Evolutionary conservation across 306 rosid genomes (phyloP).

Genomic region (Notholithocarpus densiflorus): DNA sequence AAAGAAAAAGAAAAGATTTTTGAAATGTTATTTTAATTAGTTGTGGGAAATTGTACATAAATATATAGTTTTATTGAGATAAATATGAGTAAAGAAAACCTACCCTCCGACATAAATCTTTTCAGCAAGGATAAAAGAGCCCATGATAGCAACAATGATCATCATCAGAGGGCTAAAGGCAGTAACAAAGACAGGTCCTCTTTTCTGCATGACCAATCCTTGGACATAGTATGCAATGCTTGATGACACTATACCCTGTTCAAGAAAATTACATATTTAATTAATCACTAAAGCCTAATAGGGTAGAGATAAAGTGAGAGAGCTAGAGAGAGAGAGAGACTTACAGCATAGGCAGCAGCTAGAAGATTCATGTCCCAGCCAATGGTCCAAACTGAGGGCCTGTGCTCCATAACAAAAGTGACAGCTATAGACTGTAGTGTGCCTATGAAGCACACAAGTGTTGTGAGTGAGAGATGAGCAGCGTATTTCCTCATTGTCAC

Average conservation of each 20-base stretch:
- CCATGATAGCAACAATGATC: constrained; percentile 87
- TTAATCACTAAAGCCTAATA: not conserved
- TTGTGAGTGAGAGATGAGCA: constrained; percentile 84
- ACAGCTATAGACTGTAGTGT: constrained; percentile 76
- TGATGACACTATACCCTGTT: constrained; percentile 73
- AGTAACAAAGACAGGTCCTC: constrained; percentile 94
- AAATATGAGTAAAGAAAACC: not conserved
- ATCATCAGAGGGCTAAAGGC: constrained; percentile 95
- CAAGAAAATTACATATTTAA: constrained; percentile 11
- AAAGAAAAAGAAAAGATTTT: no score
- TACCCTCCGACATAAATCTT: constrained; percentile 85
- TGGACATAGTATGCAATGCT: constrained; percentile 70
- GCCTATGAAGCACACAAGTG: constrained; percentile 75
- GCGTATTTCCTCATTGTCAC: constrained; percentile 65
- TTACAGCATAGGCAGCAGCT: constrained; percentile 93
- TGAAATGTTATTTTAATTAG: no score
- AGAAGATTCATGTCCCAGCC: constrained; percentile 90
- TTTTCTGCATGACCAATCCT: constrained; percentile 76
- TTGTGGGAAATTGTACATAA: not conserved
- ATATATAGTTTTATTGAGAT: no score
- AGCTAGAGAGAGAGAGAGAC: not conserved
- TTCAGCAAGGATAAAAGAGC: constrained; percentile 81
- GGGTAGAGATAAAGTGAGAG: not conserved
- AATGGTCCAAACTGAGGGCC: constrained; percentile 67
- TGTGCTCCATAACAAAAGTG: constrained; percentile 65